phyloP scores from a whole-genome alignment of 2,329 filamentous ascomycete species.

The Pyricularia pennisetigena region DNA sequence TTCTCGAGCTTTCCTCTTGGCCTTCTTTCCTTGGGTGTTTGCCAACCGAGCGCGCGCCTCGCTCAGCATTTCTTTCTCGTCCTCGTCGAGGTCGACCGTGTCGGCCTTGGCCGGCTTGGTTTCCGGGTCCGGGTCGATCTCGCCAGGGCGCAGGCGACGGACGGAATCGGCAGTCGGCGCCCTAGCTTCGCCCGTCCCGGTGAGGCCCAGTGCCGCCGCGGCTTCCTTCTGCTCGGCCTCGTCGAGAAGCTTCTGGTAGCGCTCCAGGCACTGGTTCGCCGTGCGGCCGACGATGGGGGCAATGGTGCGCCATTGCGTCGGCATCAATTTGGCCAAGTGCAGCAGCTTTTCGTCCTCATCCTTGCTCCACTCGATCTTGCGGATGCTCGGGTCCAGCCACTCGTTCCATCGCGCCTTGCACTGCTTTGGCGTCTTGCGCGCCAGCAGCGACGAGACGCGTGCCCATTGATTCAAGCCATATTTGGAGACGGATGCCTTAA shows the following conservation, averaged over 20 bases:
- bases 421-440: conserved; percentile 96
- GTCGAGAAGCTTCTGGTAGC: conserved; percentile 92
- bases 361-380: conserved; percentile 98
- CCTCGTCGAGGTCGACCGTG: conserved; percentile 95
- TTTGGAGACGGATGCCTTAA: conserved; percentile 90
- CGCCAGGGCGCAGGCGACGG: conserved; percentile 76
- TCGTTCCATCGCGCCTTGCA: conserved; percentile 98
- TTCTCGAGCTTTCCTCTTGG: conserved; percentile 93
- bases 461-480: conserved; percentile 98
- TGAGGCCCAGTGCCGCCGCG: conserved; percentile 67
- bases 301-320: conserved; percentile 98
- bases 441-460: conserved; percentile 91
- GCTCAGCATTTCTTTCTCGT: conserved; percentile 99
- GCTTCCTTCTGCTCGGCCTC: conserved; percentile 87
- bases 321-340: conserved; percentile 96
- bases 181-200: conserved; percentile 76
- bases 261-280: conserved; percentile 92
- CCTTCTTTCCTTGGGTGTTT: conserved; percentile 98
- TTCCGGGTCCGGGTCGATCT: conserved; percentile 95
- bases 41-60: conserved; percentile 92
- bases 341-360: conserved; percentile 97
- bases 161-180: conserved; percentile 92
- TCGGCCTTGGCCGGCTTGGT: conserved; percentile 92
- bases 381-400: conserved; percentile 96
- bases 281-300: conserved; percentile 93